A percentile compares a stretch with the other conserved stretches of the same genome.
phyloP scores from a whole-genome alignment of 148 eudicot genomes.

The Heliamphora exappendiculata region DNA sequence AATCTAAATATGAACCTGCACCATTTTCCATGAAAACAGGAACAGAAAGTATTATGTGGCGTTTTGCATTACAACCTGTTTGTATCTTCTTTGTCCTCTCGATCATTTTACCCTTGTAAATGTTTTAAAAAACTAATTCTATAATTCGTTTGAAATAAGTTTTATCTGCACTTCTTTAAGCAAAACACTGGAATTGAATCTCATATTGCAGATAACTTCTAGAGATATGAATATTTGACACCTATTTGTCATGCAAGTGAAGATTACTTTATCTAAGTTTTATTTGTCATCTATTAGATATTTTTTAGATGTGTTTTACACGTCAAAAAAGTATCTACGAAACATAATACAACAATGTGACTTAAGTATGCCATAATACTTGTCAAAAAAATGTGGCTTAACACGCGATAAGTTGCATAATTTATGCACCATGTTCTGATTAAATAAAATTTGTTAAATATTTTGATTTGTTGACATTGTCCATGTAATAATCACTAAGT shows the following conservation, averaged over 20 bases:
- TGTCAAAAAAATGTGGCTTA: background rate
- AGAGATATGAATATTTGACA: background rate
- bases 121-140: background rate
- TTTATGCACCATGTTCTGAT: background rate
- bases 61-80: no score
- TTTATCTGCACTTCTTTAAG: background rate
- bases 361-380: background rate
- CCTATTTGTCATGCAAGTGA: background rate
- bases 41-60: no score
- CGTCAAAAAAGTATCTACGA: background rate
- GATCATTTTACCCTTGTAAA: background rate
- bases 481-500: constrained; percentile 23
- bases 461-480: constrained; percentile 3
- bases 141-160: background rate
- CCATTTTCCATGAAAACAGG: no score
- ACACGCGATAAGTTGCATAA: background rate
- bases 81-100: background rate
- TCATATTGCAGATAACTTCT: background rate
- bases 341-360: background rate
- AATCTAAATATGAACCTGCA: no score
- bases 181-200: background rate
- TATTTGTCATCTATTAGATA: no score
- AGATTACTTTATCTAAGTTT: background rate
- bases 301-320: background rate
- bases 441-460: background rate